Conservation (phyloP, 768 basidiomycete genomes). For the Pleurotus tuoliensis region DNA sequence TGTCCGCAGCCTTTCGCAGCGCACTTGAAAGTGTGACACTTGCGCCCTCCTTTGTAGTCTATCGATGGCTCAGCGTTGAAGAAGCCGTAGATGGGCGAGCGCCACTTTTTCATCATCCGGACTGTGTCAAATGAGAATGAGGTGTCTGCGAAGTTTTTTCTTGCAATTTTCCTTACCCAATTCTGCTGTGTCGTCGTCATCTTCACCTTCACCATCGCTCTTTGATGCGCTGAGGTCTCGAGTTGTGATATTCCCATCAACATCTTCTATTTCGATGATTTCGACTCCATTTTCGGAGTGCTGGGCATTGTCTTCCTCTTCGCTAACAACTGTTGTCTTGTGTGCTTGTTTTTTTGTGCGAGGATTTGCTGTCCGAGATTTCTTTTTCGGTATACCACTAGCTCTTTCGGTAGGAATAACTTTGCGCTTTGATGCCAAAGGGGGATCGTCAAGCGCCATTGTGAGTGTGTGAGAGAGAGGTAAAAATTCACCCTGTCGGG, state of each 20-base stretch:
- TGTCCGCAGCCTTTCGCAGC: constrained; percentile 14
- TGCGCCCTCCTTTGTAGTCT: constrained; percentile 12
- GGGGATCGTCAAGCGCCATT: neutral
- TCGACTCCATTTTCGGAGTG: neutral
- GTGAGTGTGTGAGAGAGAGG: neutral
- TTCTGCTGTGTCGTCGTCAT: neutral
- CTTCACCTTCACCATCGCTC: neutral
- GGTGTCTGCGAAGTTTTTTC: neutral
- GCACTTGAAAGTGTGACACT: constrained; percentile 22
- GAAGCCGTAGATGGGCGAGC: constrained; percentile 23
- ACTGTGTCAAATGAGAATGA: constrained; percentile 5
- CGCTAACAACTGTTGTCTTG: neutral
- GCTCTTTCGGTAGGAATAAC: neutral
- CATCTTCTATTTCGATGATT: neutral
- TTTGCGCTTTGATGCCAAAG: neutral
- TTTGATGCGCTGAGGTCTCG: neutral
- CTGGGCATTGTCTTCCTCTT: neutral
- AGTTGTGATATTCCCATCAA: neutral
- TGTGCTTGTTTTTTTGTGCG: neutral
- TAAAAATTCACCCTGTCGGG: neutral
- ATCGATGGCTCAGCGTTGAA: constrained; percentile 17
- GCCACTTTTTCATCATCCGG: constrained; percentile 19
- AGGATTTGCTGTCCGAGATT: neutral
- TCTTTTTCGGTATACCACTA: neutral
- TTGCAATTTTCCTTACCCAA: neutral